These are phyloP conservation scores for Mucor circinelloides DNA, from an alignment of 371 early-diverging fungal genomes.

Conservation along the genomic window DNA sequence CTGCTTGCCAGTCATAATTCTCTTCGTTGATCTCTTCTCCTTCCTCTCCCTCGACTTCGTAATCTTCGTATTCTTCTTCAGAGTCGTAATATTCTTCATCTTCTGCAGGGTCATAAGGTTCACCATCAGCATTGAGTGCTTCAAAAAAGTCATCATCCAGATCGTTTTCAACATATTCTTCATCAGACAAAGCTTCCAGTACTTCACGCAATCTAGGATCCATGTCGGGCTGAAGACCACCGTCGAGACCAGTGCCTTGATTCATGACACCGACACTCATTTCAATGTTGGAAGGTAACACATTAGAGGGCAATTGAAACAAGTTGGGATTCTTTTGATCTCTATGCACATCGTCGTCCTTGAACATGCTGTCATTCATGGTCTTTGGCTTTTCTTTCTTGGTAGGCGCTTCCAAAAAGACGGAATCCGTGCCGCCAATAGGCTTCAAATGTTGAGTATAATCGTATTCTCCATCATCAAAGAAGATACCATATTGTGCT, in stretches of 20 bases:
- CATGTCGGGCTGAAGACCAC: constrained; percentile 79
- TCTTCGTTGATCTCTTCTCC: constrained; percentile 44
- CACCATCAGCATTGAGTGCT: constrained; percentile 55
- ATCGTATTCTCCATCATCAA: constrained; percentile 89
- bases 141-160: constrained; percentile 74
- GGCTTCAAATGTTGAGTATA: constrained; percentile 90
- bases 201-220: constrained; percentile 82
- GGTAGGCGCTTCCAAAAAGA: constrained; percentile 74
- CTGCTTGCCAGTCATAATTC: constrained; percentile 66
- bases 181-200: constrained; percentile 91
- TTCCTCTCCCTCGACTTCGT: constrained; percentile 58
- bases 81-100: constrained; percentile 35
- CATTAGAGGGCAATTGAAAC: constrained; percentile 73
- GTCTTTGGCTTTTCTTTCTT: constrained; percentile 43
- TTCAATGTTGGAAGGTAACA: constrained; percentile 71
- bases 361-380: constrained; percentile 20
- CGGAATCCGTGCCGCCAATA: constrained; percentile 89
- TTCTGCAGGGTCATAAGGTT: constrained; percentile 43
- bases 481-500: constrained; percentile 85
- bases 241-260: constrained; percentile 45
- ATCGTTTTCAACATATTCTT: constrained; percentile 78
- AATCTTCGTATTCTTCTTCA: constrained; percentile 38
- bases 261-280: constrained; percentile 51
- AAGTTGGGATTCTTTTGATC: constrained; percentile 35
- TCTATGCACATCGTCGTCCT: constrained; percentile 15